Conservation (phyloP, 768 basidiomycete species). For the Leccinum broughii region DNA sequence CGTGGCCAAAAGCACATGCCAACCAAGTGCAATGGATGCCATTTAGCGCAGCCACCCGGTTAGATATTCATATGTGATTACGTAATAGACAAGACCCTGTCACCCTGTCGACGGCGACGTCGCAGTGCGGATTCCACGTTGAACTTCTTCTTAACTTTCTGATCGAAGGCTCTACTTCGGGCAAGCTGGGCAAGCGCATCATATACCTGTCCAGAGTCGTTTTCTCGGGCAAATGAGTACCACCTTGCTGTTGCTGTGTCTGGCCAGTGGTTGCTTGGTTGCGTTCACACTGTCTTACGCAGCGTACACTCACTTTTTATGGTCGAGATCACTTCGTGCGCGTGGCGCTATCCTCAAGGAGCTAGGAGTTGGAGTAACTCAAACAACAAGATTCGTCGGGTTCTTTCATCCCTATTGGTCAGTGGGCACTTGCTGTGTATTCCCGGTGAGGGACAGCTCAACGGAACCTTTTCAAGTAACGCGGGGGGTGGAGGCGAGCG, state of each 20-base stretch:
- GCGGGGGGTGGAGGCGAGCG: slow-evolving; percentile 97
- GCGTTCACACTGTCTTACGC: slow-evolving; percentile 20
- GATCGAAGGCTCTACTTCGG: neutral
- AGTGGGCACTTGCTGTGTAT: slow-evolving; percentile 23
- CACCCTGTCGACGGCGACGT: neutral
- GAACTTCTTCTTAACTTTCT: neutral
- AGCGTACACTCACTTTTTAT: slow-evolving; percentile 25
- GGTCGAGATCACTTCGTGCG: slow-evolving; percentile 21
- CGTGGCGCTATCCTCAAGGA: slow-evolving; percentile 25
- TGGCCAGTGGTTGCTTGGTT: slow-evolving; percentile 7
- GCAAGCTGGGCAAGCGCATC: neutral
- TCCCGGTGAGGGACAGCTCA: slow-evolving; percentile 21
- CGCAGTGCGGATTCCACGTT: slow-evolving; percentile 5
- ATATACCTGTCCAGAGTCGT: neutral
- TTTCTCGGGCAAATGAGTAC: slow-evolving; percentile 14
- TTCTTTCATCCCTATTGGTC: slow-evolving; percentile 98
- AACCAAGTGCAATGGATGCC: neutral
- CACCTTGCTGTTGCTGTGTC: slow-evolving; percentile 16
- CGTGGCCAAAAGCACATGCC: slow-evolving; percentile 3
- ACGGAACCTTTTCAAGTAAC: slow-evolving; percentile 60
- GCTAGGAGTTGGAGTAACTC: slow-evolving; percentile 6
- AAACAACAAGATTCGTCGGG: slow-evolving; percentile 51
- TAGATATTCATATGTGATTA: slow-evolving; percentile 3
- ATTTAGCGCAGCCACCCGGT: slow-evolving; percentile 2
- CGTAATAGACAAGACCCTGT: slow-evolving; percentile 5